Base-by-base conservation (phyloP, 148 eudicot genomes). In the Camellia japonica region DNA sequence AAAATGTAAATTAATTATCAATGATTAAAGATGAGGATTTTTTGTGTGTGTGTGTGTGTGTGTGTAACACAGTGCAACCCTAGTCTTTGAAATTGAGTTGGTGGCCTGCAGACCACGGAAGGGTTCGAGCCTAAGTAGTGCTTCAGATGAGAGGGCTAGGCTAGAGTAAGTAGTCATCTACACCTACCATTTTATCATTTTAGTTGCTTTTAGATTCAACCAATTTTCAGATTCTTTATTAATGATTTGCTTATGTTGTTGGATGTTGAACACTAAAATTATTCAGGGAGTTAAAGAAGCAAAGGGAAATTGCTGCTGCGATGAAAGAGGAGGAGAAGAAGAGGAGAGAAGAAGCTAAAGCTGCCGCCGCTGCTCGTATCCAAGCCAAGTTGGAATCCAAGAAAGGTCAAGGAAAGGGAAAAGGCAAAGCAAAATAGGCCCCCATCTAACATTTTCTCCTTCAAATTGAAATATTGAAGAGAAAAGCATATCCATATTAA, bases 251-350 rank as follows among this genome's bases (percentile, higher is more conserved):
- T 68, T 67, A 18, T 19, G 0, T 68, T 80, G 64, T 68, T 80
- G 64, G 71, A 15, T 56, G 9, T 11, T 52, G 44, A 60, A 70
- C 23, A 18, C 67, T 30, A 78, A 59, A 15, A 65, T 76, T 18
- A 66, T 56, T 74, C 76, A 96, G 99, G 23, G 99, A 93, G 87
- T 86, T 96, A 79, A 92, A 90, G 88, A 93, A 89, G 84, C 98
- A 96, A 83, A 89, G 99, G 84, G 99, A 96, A 79, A 20, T 80
- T 58, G 91, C 98, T 16, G 97, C 97, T 85, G 88, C 97, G 64
- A n/a, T 72, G 59, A 96, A 96, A 81, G 97, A 96, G 89, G 99
- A 96, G 85, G 99, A 96, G 84, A 96, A 91, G 89, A 96, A 96
- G 91, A 92, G 90, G 83, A 80, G 98, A 30, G 99, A 93, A 80